Base-by-base conservation (phyloP, 331 rosid species). In the Arachis monticola region DNA sequence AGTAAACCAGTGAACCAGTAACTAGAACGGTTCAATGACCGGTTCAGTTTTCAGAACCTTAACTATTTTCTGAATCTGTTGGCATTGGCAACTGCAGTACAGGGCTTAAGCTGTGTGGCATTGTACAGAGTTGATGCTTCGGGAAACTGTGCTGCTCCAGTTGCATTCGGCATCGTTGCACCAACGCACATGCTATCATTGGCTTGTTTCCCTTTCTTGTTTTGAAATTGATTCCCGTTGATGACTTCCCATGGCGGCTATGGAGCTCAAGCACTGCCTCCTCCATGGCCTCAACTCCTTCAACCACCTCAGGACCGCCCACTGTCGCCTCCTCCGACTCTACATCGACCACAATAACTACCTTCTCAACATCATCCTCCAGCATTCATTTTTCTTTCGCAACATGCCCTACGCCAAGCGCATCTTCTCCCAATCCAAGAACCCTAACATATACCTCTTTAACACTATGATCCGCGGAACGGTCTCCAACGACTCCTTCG, bases 391-490 rank as follows among this genome's bases (percentile, higher is more conserved):
- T 11, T 67, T 45, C 77, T 53, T 76, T 10, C 30, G 75, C 4
- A 60, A 84, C 59, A 73, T 80, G 5, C 60, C 47, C 10, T 88
- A 88, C 80, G 14, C 90, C 3, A 71, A 69, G 2, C 81, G 80
- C 44, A 47, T 88, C 79, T 90, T 90, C 68, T 12, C 58, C 38
- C 86, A 85, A 71, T 51, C 74, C 51, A 57, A 55, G 8, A 32
- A 79, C 27, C 88, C 90, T 44, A 86, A 85, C 53, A 77, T 84
- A 4, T 86, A 47, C 42, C 82, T 90, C 1, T 90, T 72, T 80
- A 88, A 90, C 77, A 86, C 93, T 30, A 64, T 88, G 77, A 81
- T 90, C 30, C 91, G 88, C 0, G 93, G 93, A 53, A 64, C 83
- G 73, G 91, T 88, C 8, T 83, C 86, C 10, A 70, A 76, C 17